These are phyloP conservation scores for Parachaetomium inaequale DNA, from an alignment of 495 filamentous ascomycete species.

Conservation along the genomic window DNA sequence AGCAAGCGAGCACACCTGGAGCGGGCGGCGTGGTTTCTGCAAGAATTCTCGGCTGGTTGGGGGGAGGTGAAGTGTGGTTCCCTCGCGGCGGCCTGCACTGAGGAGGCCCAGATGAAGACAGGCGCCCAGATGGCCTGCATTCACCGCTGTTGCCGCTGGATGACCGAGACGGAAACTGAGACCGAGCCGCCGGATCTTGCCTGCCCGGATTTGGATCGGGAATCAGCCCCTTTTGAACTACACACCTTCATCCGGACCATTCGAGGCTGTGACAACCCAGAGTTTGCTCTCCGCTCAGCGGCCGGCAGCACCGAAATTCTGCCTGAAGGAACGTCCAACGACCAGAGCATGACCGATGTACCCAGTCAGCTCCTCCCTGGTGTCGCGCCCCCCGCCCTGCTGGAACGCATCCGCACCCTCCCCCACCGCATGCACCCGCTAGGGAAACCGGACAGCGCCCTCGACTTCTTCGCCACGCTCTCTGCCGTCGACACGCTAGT, in stretches of 20 bases:
- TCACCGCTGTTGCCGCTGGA: neutral
- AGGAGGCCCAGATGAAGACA: neutral
- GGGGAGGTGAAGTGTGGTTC: no score
- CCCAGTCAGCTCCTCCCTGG: neutral
- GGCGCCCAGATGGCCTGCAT: neutral
- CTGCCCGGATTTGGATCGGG: no score
- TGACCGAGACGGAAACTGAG: neutral
- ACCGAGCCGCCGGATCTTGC: neutral
- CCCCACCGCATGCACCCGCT: neutral
- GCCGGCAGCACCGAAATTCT: neutral
- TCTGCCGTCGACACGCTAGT: neutral
- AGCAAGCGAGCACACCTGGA: neutral
- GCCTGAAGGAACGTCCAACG: neutral
- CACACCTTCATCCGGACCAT: neutral
- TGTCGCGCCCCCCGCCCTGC: neutral
- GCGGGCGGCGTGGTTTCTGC: neutral
- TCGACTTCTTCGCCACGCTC: neutral
- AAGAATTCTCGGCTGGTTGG: neutral
- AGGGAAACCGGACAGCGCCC: neutral
- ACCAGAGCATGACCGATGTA: neutral
- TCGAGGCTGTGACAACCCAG: neutral
- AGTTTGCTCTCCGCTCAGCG: neutral
- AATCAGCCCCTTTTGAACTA: neutral
- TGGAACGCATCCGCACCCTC: neutral
- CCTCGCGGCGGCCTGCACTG: neutral